phyloP scores from a whole-genome alignment of 805 yeast species.

The Candida easanensis region DNA sequence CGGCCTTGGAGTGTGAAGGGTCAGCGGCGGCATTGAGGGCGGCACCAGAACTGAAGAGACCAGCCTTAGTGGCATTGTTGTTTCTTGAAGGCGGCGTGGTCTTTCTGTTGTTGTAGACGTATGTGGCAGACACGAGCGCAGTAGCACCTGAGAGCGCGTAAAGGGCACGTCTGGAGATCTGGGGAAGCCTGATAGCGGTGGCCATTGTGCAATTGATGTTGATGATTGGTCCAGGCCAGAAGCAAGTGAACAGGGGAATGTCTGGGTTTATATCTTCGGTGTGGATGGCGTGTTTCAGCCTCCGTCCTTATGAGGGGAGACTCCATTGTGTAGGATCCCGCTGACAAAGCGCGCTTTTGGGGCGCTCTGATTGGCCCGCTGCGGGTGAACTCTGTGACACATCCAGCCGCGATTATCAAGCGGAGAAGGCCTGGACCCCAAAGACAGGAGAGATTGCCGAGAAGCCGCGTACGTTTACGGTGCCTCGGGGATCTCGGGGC shows the following conservation, averaged over 20 bases:
- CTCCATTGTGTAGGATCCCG: not conserved
- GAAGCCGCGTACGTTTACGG: too few species aligned
- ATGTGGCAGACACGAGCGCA: slow-evolving; percentile 31
- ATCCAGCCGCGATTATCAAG: not conserved
- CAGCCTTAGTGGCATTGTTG: slow-evolving; percentile 26
- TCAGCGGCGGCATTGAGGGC: slow-evolving; percentile 18
- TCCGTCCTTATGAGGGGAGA: not conserved
- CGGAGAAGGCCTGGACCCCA: too few species aligned
- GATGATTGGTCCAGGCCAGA: not conserved
- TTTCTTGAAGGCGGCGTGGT: slow-evolving; percentile 14
- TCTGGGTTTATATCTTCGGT: not conserved
- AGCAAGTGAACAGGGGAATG: not conserved
- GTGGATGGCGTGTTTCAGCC: too few species aligned
- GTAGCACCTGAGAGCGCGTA: slow-evolving; percentile 30
- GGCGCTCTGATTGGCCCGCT: slow-evolving; percentile 5
- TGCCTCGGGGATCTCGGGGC: too few species aligned
- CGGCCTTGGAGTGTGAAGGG: slow-evolving; percentile 34
- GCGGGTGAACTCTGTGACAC: too few species aligned
- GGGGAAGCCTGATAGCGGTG: slow-evolving; percentile 9
- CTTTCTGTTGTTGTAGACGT: slow-evolving; percentile 20
- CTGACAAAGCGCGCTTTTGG: slow-evolving; percentile 7
- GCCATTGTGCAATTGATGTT: not conserved
- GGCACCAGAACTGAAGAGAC: slow-evolving; percentile 35
- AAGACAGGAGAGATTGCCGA: too few species aligned
- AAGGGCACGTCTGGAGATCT: slow-evolving; percentile 15